phyloP scores from a whole-genome alignment of 768 basidiomycete species.

The Arthromyces matolae region DNA sequence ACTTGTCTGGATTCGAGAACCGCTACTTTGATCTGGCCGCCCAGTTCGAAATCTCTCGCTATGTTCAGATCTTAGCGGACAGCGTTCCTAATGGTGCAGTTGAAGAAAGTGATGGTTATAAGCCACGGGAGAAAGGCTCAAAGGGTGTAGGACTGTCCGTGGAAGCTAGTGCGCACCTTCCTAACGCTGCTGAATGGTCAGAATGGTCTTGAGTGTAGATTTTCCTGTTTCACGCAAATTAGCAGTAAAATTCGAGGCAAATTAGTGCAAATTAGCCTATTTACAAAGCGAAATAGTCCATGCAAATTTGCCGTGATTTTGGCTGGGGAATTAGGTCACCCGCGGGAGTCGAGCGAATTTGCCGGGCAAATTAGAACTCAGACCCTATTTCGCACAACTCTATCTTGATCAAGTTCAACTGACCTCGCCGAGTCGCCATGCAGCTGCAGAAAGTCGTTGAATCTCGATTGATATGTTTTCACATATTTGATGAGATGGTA shows the following conservation, averaged over 20 bases:
- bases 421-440: too few species aligned
- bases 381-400: too few species aligned
- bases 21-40: constrained; percentile 2
- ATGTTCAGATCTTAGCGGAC: not conserved
- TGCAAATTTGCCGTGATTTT: constrained; percentile 11
- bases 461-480: too few species aligned
- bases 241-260: too few species aligned
- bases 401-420: too few species aligned
- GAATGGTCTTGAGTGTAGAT: not conserved
- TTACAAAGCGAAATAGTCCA: not conserved
- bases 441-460: too few species aligned
- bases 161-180: not conserved
- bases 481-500: too few species aligned
- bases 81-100: not conserved
- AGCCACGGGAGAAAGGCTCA: not conserved
- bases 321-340: too few species aligned
- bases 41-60: constrained; percentile 3
- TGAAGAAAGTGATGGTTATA: not conserved
- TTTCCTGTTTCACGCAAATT: not conserved
- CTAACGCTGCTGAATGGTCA: not conserved
- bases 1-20: constrained; percentile 3
- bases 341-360: too few species aligned
- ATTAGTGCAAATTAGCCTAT: constrained; percentile 4
- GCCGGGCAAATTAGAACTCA: too few species aligned
- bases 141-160: not conserved